These are phyloP conservation scores for Scheffersomyces illinoinensis DNA, from an alignment of 1,139 yeast species.

Conservation along the genomic window DNA sequence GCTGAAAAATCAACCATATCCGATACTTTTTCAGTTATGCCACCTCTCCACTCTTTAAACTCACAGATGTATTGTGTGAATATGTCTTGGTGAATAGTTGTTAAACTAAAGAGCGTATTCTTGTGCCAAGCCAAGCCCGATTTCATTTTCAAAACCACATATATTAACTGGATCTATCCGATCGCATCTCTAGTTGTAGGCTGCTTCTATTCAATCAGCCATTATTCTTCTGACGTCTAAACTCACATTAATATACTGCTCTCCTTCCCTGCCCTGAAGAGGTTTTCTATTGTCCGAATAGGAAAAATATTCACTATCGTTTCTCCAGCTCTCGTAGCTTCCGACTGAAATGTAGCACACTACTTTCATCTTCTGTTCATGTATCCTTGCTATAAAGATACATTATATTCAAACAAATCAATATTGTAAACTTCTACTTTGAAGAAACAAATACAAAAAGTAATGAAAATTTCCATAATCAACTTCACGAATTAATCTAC, in stretches of 20 bases:
- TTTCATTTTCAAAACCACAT: slow-evolving; percentile 23
- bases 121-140: slow-evolving; percentile 18
- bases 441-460: too few relatives aligned
- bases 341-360: slow-evolving; percentile 27
- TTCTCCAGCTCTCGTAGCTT: slow-evolving; percentile 23
- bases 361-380: slow-evolving; percentile 15
- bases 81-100: slow-evolving; percentile 14
- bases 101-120: slow-evolving; percentile 17
- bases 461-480: too few relatives aligned
- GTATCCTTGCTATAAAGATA: slow-evolving; percentile 11
- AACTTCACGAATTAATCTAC: too few relatives aligned
- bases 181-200: slow-evolving; percentile 18
- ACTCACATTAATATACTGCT: slow-evolving; percentile 19
- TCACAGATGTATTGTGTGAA: slow-evolving; percentile 12
- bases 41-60: slow-evolving; percentile 22
- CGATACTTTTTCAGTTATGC: slow-evolving; percentile 14
- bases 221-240: slow-evolving; percentile 19
- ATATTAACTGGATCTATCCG: slow-evolving; percentile 25
- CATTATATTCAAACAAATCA: slow-evolving; percentile 18
- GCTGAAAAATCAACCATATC: slow-evolving; percentile 17
- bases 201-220: slow-evolving; percentile 16
- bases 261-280: slow-evolving; percentile 24
- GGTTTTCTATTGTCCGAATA: slow-evolving; percentile 16
- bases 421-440: slow-evolving; percentile 10
- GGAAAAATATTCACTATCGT: slow-evolving; percentile 14